Evolutionary conservation across 805 yeast genomes (phyloP).

Genomic region (Cyberlindnera japonica): DNA sequence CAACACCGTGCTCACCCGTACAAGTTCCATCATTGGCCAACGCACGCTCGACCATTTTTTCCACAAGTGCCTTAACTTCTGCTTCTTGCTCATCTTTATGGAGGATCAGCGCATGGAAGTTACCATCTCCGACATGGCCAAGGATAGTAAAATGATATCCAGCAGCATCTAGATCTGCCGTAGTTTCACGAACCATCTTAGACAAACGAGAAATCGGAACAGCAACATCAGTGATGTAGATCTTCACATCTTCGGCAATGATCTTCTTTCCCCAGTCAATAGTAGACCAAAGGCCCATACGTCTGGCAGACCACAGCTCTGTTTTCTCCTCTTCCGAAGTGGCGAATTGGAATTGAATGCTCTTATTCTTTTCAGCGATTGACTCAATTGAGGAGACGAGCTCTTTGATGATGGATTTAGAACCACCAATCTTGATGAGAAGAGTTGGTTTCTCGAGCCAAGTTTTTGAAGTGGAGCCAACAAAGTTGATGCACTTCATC

Average conservation of each 20-base stretch:
- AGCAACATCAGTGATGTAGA: slow-evolving; percentile 80
- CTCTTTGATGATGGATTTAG: slow-evolving; percentile 44
- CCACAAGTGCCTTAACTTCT: slow-evolving; percentile 47
- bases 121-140: slow-evolving; percentile 86
- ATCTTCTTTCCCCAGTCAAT: slow-evolving; percentile 58
- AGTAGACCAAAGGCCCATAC: slow-evolving; percentile 62
- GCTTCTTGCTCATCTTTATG: slow-evolving; percentile 49
- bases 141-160: slow-evolving; percentile 56
- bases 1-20: slow-evolving; percentile 87
- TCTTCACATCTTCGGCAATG: slow-evolving; percentile 43
- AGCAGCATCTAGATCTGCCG: slow-evolving; percentile 50
- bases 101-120: slow-evolving; percentile 65
- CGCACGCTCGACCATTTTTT: slow-evolving; percentile 62
- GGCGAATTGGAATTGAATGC: slow-evolving; percentile 60
- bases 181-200: slow-evolving; percentile 56
- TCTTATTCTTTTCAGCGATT: slow-evolving; percentile 53
- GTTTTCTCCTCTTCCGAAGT: slow-evolving; percentile 55
- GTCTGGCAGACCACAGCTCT: slow-evolving; percentile 74
- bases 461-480: slow-evolving; percentile 47
- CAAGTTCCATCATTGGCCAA: slow-evolving; percentile 74
- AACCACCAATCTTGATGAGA: slow-evolving; percentile 61
- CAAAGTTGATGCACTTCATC: slow-evolving; percentile 61
- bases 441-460: slow-evolving; percentile 62
- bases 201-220: slow-evolving; percentile 73
- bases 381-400: slow-evolving; percentile 41